Conservation (phyloP, 2,329 filamentous ascomycete species). For the Dichotomopilus funicola region DNA sequence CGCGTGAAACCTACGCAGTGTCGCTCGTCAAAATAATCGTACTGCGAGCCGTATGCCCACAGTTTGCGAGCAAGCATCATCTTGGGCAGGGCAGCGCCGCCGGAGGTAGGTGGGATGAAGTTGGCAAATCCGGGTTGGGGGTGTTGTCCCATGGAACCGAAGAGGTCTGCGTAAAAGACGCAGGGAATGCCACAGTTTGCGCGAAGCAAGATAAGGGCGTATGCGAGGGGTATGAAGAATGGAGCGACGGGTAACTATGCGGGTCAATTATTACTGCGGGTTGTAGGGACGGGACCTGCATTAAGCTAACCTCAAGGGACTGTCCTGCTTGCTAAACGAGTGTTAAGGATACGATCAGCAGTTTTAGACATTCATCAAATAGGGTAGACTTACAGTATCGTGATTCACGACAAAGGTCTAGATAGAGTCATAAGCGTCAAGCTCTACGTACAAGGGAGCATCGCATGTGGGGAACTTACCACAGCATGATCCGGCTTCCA, state of each 20-base stretch:
- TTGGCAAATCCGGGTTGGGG: slow-evolving; percentile 37
- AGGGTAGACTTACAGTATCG: slow-evolving; percentile 44
- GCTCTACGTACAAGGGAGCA: not conserved
- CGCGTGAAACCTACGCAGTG: slow-evolving; percentile 55
- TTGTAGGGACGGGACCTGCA: not conserved
- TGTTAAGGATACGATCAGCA: not conserved
- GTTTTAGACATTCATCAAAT: not conserved
- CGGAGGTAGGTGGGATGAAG: slow-evolving; percentile 39
- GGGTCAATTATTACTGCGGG: not conserved
- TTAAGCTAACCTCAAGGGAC: slow-evolving; percentile 42
- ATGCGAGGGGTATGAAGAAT: slow-evolving; percentile 61
- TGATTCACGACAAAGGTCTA: slow-evolving; percentile 62
- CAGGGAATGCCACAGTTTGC: slow-evolving; percentile 54
- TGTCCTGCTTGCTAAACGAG: slow-evolving; percentile 50
- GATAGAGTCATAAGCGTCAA: not conserved
- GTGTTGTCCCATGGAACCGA: slow-evolving; percentile 48
- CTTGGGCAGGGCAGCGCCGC: slow-evolving; percentile 45
- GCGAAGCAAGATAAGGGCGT: slow-evolving; percentile 60
- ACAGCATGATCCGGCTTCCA: slow-evolving; percentile 49
- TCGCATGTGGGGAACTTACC: slow-evolving; percentile 30
- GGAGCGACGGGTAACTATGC: slow-evolving; percentile 52
- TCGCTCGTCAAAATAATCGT: slow-evolving; percentile 54
- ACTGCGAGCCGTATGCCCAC: slow-evolving; percentile 60
- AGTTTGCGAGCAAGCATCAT: slow-evolving; percentile 57
- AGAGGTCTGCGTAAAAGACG: slow-evolving; percentile 65